These are phyloP conservation scores for Sclerospora graminicola DNA, from an alignment of 352 stramenopile species.

Conservation along the genomic window DNA sequence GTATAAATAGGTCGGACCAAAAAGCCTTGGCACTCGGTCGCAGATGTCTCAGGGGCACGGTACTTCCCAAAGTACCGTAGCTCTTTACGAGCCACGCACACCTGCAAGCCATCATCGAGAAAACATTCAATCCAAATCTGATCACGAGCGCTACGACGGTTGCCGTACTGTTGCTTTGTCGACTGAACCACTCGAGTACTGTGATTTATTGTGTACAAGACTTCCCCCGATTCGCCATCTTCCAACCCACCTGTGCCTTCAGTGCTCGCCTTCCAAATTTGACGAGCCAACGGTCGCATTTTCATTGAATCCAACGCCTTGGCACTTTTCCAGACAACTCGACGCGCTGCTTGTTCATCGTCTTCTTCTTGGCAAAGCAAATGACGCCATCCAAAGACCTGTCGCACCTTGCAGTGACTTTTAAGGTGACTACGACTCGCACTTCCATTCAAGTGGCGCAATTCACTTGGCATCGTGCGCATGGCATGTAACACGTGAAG, in stretches of 20 bases:
- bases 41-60: constrained; percentile 11
- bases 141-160: constrained; percentile 8
- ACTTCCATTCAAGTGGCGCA: constrained; percentile 27
- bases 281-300: constrained; percentile 25
- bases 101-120: constrained; percentile 24
- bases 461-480: constrained; percentile 23
- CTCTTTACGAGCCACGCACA: constrained; percentile 36
- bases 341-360: constrained; percentile 6
- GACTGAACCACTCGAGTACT: constrained; percentile 23
- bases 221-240: constrained; percentile 5
- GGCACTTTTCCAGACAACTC: constrained; percentile 33
- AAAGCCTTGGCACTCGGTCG: constrained; percentile 27
- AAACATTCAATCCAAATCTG: constrained; percentile 40
- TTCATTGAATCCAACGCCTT: constrained; percentile 25
- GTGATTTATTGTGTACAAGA: constrained; percentile 27
- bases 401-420: constrained; percentile 9
- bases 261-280: constrained; percentile 25
- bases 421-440: constrained; percentile 10
- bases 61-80: constrained; percentile 28
- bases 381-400: constrained; percentile 32
- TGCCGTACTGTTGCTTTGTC: constrained; percentile 9
- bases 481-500: constrained; percentile 25
- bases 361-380: constrained; percentile 28
- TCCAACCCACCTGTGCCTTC: constrained; percentile 4
- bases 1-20: constrained; percentile 29